phyloP scores from a whole-genome alignment of 768 basidiomycete species.

The Lepiota venenata region DNA sequence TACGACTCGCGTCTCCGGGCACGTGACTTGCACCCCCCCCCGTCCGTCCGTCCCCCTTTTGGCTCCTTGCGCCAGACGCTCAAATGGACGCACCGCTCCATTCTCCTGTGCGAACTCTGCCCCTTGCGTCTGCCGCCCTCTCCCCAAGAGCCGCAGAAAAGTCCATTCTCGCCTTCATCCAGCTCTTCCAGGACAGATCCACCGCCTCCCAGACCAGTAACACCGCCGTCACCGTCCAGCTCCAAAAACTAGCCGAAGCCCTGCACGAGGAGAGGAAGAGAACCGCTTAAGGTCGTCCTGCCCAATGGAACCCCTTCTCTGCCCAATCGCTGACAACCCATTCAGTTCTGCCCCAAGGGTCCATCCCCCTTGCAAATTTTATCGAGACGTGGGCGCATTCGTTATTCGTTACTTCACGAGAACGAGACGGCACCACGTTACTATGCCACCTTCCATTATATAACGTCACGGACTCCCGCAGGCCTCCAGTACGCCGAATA shows the following conservation, averaged over 20 bases:
- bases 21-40: background rate
- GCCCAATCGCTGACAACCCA: too few species aligned
- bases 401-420: too few species aligned
- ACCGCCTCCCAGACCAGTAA: constrained; percentile 47
- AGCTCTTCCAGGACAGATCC: constrained; percentile 45
- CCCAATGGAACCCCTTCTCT: background rate
- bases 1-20: constrained; percentile 12
- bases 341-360: too few species aligned
- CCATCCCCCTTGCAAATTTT: too few species aligned
- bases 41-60: background rate
- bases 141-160: constrained; percentile 38
- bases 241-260: constrained; percentile 53
- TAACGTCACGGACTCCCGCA: too few species aligned
- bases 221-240: constrained; percentile 53
- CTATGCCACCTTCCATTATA: too few species aligned
- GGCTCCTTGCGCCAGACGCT: constrained; percentile 7
- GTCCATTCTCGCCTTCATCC: constrained; percentile 41
- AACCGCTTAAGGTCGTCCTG: constrained; percentile 18
- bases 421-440: too few species aligned
- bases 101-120: constrained; percentile 45
- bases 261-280: constrained; percentile 45
- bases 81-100: constrained; percentile 48
- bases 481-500: too few species aligned
- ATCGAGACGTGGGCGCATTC: too few species aligned
- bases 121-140: constrained; percentile 31